Evolutionary conservation across 106 monocot species (phyloP), one percentile per base, ranked within the genome.

Genomic region (Dendrobium chrysotoxum): DNA sequence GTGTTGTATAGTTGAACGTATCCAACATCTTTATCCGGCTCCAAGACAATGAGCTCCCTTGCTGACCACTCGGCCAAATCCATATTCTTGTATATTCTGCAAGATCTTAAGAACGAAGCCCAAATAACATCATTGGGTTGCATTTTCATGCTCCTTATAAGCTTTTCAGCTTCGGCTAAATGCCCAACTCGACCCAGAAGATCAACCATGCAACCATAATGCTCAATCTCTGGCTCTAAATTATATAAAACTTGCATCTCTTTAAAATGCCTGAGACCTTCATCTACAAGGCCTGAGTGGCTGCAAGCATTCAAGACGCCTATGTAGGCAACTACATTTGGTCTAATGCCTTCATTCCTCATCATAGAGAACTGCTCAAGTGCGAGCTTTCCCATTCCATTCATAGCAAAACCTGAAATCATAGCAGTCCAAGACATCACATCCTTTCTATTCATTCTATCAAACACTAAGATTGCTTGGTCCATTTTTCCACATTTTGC

Each of bases 141-240:
- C 82, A 92, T 85, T 4, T 86, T 87, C 95, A 95, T 95, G 53
- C 58, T 85, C 38, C 66, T 40, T 53, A 92, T 89, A 79, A 95
- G 83, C 79, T 84, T 83, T 76, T 86, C 81, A 15, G 95, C 95
- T 61, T 95, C 92, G 25, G 82, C 78, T 42, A 95, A 81, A 66
- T 30, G 82, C 1, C 89, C 92, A 8, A 80, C 39, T 21, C 90
- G 92, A 15, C 88, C 89, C 35, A 89, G 75, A 17, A 95, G 84
- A 77, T 95, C 92, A 5, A 92, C 86, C 90, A 95, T 90, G 87
- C 92, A 92, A 2, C 95, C 95, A 26, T 95, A 95, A 75, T 95
- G 95, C 83, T 95, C 95, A 35, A 95, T 85, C 82, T 95, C 92
- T 47, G 95, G 95, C 40, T 87, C 81, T 44, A 92, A 81, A 5